Evolutionary conservation across 352 stramenopile genomes (phyloP).

Genomic region (Globisporangium irregulare): DNA sequence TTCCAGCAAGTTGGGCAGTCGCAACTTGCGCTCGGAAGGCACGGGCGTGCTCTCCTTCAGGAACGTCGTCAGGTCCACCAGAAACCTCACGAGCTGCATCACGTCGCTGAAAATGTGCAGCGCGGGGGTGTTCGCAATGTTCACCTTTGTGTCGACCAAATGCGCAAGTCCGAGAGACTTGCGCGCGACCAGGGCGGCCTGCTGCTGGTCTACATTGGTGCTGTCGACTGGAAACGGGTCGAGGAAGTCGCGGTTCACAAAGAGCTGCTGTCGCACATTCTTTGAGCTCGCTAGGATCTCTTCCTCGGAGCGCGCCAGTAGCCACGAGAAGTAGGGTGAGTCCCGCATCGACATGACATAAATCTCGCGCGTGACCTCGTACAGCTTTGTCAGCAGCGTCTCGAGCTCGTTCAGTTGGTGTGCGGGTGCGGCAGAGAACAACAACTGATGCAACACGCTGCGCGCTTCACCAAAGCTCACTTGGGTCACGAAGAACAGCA

Average conservation of each 20-base stretch:
- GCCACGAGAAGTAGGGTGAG: slow-evolving; percentile 53
- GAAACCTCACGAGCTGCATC: slow-evolving; percentile 53
- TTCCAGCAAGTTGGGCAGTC: slow-evolving; percentile 35
- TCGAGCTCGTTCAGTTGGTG: slow-evolving; percentile 48
- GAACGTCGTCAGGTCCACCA: slow-evolving; percentile 63
- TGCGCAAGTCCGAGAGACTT: slow-evolving; percentile 31
- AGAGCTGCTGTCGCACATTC: slow-evolving; percentile 28
- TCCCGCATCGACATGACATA: slow-evolving; percentile 36
- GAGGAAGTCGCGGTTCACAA: slow-evolving; percentile 31
- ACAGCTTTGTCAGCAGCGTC: slow-evolving; percentile 35
- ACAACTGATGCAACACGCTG: slow-evolving; percentile 38
- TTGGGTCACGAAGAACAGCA: slow-evolving; percentile 65
- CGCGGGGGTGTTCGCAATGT: slow-evolving; percentile 33
- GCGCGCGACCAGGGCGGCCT: slow-evolving; percentile 37
- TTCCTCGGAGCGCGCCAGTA: slow-evolving; percentile 49
- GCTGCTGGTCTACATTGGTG: slow-evolving; percentile 38
- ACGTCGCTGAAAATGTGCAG: slow-evolving; percentile 59
- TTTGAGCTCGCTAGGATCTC: slow-evolving; percentile 33
- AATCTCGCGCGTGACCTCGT: slow-evolving; percentile 32
- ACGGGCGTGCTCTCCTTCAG: slow-evolving; percentile 52
- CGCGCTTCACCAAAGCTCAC: slow-evolving; percentile 50
- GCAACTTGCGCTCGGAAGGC: slow-evolving; percentile 44
- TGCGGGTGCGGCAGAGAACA: slow-evolving; percentile 38
- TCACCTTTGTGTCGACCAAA: slow-evolving; percentile 42
- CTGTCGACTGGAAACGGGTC: slow-evolving; percentile 42